Evolutionary conservation across 257 asterid species (phyloP), one percentile per base, ranked within the genome.

Genomic region (Solanum sejunctum): DNA sequence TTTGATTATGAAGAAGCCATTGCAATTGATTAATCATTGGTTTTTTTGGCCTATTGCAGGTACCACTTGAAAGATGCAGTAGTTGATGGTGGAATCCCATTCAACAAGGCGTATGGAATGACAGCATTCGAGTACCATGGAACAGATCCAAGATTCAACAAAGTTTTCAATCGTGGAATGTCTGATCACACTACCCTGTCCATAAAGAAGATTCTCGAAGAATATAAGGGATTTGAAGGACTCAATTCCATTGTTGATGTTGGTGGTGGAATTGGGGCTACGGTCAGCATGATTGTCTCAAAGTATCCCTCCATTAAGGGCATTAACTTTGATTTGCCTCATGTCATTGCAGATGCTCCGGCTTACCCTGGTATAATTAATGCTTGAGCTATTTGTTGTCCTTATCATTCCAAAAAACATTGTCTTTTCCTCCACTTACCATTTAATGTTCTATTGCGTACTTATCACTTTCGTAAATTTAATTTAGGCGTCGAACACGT

Each of bases 191-290:
- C 98, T 32, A 93, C 95, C 39, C 90, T 94, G 21, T 72, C 92
- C 17, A 93, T 95, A 95, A 95, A 92, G 88, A 93, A 91, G 85
- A 89, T 96, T 83, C 93, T 96, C 1, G 93, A 93, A 3, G 90
- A 82, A 0, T 96, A 96, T 83, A 56, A 85, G 0, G 98, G 99
- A 0, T 96, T 96, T 52, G 91, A 90, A 36, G 96, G 96, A 39
- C 90, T 96, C 17, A 85, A 85, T 1, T 88, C 95, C 10, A 88
- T 96, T 55, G 98, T 95, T n/a, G 99, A 96, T 84, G 98, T 96
- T 57, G 99, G 98, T 28, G 99, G 99, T 39, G 98, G 98, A 26
- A 92, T 86, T 0, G 99, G 99, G 13, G 97, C 97, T 9, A 91
- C 98, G 0, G 91, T 96, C 11, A 90, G 82, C 49, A 93, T 92